These are phyloP conservation scores for Aspergillus ruber DNA, from an alignment of 2,329 filamentous ascomycete genomes.

Conservation along the genomic window DNA sequence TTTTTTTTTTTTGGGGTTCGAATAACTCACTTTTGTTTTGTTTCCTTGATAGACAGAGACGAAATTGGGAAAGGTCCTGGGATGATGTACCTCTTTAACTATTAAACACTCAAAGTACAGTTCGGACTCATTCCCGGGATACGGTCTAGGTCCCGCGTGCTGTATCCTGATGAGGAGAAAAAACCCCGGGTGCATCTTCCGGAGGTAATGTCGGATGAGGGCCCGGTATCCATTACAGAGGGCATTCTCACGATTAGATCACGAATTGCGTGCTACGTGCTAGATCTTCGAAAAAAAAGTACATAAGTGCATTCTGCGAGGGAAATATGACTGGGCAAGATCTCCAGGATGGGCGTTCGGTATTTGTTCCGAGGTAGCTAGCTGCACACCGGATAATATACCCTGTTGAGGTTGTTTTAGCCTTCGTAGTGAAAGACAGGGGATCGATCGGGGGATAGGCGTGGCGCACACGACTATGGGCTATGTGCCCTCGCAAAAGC, in stretches of 20 bases:
- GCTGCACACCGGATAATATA: too few species aligned
- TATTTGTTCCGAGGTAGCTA: neutral
- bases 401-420: too few species aligned
- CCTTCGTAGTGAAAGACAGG: too few species aligned
- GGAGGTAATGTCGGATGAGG: constrained; percentile 4
- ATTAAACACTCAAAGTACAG: neutral
- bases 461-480: too few species aligned
- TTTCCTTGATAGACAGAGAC: neutral
- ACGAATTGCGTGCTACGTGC: neutral
- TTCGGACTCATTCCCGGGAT: neutral
- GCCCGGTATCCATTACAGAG: neutral
- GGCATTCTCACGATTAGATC: neutral
- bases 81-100: neutral
- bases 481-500: too few species aligned
- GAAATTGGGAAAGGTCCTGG: neutral
- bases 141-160: neutral
- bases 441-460: too few species aligned
- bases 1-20: neutral
- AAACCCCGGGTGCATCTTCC: constrained; percentile 1
- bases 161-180: constrained; percentile 6
- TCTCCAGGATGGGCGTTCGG: neutral
- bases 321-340: neutral
- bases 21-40: constrained; percentile 1
- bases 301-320: neutral
- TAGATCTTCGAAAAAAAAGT: neutral